Conservation (phyloP, 331 rosid species). For the Rosa hybrid region DNA sequence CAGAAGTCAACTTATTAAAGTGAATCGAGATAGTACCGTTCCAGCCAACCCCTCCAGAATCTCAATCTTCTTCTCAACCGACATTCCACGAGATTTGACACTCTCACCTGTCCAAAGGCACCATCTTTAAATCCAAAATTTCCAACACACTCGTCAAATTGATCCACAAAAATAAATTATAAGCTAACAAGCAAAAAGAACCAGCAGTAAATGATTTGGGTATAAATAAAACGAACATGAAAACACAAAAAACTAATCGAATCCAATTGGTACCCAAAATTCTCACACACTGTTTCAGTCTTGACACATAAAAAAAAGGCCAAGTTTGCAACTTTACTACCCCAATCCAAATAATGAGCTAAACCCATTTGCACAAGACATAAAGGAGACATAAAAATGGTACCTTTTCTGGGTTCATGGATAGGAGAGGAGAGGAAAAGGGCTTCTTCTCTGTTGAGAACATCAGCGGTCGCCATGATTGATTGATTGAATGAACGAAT, state of each 20-base stretch:
- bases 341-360: not conserved
- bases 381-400: not conserved
- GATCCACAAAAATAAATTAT: not conserved
- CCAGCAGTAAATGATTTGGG: conserved; percentile 6
- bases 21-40: conserved; percentile 42
- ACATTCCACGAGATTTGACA: conserved; percentile 55
- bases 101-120: conserved; percentile 44
- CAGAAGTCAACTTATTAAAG: not conserved
- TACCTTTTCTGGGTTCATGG: conserved; percentile 51
- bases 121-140: conserved; percentile 1
- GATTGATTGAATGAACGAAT: not conserved
- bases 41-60: conserved; percentile 76
- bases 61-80: conserved; percentile 87
- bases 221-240: not conserved
- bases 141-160: not conserved
- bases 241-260: conserved; percentile 15
- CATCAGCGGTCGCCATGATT: conserved; percentile 55
- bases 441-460: conserved; percentile 61
- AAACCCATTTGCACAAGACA: not conserved
- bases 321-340: conserved; percentile 21
- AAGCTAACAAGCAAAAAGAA: not conserved
- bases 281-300: not conserved
- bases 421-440: conserved; percentile 42
- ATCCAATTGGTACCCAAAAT: conserved; percentile 2
- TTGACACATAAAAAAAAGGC: not conserved